These are phyloP conservation scores for Boletus edulis DNA, from an alignment of 768 basidiomycete genomes.

Conservation along the genomic window DNA sequence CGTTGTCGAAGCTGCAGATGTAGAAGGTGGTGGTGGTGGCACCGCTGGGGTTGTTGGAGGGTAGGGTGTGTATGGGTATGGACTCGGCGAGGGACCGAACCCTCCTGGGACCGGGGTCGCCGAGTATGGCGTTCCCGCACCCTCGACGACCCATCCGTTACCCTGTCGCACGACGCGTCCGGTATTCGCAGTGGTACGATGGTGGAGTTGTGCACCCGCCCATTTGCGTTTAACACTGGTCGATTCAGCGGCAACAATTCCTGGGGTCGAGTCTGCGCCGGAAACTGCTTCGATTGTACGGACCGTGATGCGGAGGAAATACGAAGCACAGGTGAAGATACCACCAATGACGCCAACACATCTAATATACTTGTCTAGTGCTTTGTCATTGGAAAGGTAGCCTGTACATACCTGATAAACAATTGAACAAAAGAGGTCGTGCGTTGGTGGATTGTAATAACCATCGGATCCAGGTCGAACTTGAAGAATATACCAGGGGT, in stretches of 20 bases:
- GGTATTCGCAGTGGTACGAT: constrained; percentile 39
- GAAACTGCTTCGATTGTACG: constrained; percentile 67
- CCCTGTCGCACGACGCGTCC: constrained; percentile 56
- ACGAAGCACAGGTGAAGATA: constrained; percentile 81
- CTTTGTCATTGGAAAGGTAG: neutral
- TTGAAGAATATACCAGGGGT: constrained; percentile 98
- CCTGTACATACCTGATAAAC: constrained; percentile 55
- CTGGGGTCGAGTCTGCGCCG: constrained; percentile 47
- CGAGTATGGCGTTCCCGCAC: constrained; percentile 35
- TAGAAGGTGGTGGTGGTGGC: neutral
- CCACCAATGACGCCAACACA: constrained; percentile 93
- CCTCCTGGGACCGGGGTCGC: constrained; percentile 34
- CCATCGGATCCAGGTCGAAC: constrained; percentile 91
- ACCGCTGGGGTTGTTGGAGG: constrained; percentile 7
- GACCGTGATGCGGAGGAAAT: constrained; percentile 62
- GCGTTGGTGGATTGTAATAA: constrained; percentile 81
- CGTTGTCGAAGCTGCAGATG: constrained; percentile 29
- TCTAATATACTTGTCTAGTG: constrained; percentile 27
- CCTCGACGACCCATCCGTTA: constrained; percentile 58
- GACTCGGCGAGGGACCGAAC: constrained; percentile 22
- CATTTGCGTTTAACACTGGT: constrained; percentile 66
- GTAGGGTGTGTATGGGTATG: constrained; percentile 34
- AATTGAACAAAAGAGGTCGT: constrained; percentile 82
- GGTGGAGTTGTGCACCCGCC: constrained; percentile 61
- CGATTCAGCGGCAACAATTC: constrained; percentile 64